Conservation (phyloP, 2,329 filamentous ascomycete species). For the Colletotrichum sp. region DNA sequence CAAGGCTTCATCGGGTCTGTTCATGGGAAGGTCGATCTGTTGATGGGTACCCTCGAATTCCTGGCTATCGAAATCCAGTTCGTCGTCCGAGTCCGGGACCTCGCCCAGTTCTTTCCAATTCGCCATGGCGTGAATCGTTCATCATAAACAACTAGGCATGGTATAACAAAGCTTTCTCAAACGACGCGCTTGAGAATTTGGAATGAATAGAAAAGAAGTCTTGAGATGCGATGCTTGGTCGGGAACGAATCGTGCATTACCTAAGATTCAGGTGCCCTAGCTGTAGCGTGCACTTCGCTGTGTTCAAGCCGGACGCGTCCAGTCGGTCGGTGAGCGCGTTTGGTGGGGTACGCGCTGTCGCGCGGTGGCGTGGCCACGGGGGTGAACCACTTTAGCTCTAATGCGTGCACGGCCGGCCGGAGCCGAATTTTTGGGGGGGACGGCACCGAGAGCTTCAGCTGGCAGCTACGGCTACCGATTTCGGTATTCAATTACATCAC, state of each 20-base stretch:
- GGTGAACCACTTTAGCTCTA: constrained; percentile 5
- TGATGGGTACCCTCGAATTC: neutral
- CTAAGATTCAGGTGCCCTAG: neutral
- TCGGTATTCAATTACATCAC: neutral
- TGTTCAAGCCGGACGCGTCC: constrained; percentile 12
- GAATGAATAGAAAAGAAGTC: neutral
- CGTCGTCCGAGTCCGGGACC: constrained; percentile 56
- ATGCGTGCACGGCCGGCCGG: constrained; percentile 2
- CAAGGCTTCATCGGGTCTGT: neutral
- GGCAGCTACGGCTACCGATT: neutral
- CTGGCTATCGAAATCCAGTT: constrained; percentile 45
- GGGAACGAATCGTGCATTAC: constrained; percentile 1
- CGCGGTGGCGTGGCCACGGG: neutral
- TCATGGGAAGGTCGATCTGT: neutral
- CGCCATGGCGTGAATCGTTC: constrained; percentile 37
- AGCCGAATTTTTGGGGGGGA: neutral
- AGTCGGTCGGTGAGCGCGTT: constrained; percentile 10
- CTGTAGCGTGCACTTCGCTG: neutral
- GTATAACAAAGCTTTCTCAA: neutral
- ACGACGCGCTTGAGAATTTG: neutral
- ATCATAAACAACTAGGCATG: constrained; percentile 18
- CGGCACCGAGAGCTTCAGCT: neutral
- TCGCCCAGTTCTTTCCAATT: constrained; percentile 56
- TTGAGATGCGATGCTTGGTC: neutral
- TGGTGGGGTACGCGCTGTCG: constrained; percentile 7